These are phyloP conservation scores for Trichoderma sp. DNA, from an alignment of 2,329 filamentous ascomycete species.

Conservation along the genomic window DNA sequence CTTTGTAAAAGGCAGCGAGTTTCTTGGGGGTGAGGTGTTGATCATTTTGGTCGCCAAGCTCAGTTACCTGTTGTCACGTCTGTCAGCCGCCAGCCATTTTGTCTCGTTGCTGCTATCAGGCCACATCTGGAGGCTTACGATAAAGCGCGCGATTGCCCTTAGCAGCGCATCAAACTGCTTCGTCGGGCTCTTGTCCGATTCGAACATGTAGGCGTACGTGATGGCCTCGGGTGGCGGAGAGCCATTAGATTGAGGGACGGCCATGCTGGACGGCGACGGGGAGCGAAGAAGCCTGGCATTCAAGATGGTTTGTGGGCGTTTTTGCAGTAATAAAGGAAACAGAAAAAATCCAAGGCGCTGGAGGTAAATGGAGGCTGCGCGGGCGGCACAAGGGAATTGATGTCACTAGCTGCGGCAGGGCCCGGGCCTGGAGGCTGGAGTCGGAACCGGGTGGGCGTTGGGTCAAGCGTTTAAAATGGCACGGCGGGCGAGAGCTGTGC, in stretches of 20 bases:
- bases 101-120: background rate
- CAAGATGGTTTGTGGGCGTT: slow-evolving; percentile 6
- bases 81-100: slow-evolving; percentile 27
- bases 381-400: slow-evolving; percentile 12
- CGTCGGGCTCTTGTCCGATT: slow-evolving; percentile 67
- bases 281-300: slow-evolving; percentile 16
- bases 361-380: slow-evolving; percentile 7
- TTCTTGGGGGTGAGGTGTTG: slow-evolving; percentile 64
- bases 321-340: background rate
- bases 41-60: slow-evolving; percentile 60
- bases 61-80: slow-evolving; percentile 47
- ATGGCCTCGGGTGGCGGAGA: slow-evolving; percentile 33
- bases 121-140: slow-evolving; percentile 55
- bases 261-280: slow-evolving; percentile 27
- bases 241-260: slow-evolving; percentile 31
- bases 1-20: slow-evolving; percentile 74
- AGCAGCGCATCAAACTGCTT: slow-evolving; percentile 68
- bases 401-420: slow-evolving; percentile 24
- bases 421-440: slow-evolving; percentile 15
- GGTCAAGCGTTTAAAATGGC: background rate
- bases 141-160: slow-evolving; percentile 66
- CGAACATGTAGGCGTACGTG: slow-evolving; percentile 68
- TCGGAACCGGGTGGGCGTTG: background rate
- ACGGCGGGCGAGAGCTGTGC: slow-evolving; percentile 4
- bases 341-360: background rate